Percentiles rank a stretch among this genome's conserved stretches.
These are phyloP conservation scores for Amorphotheca resinae DNA, from an alignment of 495 filamentous ascomycete genomes.

Conservation along the genomic window DNA sequence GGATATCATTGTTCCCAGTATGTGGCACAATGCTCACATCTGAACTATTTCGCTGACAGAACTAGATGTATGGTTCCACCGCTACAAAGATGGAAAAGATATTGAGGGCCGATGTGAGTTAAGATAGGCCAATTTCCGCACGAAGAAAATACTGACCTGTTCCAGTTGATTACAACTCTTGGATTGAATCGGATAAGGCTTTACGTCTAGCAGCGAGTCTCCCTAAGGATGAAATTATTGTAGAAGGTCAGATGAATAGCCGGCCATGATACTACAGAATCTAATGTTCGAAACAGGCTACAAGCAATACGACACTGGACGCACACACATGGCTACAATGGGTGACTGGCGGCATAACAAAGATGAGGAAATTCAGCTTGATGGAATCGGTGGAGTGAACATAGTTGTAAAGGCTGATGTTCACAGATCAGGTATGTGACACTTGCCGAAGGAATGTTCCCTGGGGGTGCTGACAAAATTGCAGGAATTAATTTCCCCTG, in stretches of 20 bases:
- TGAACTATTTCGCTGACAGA: conserved; percentile 2
- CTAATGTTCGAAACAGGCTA: too few species aligned
- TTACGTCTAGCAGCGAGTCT: conserved; percentile 58
- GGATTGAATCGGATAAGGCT: conserved; percentile 84
- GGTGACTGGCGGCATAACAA: conserved; percentile 81
- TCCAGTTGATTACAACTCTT: conserved; percentile 95
- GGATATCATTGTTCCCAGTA: conserved; percentile 94
- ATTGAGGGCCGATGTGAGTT: conserved; percentile 86
- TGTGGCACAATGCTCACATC: conserved; percentile 20
- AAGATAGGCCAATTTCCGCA: not conserved
- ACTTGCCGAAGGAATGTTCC: conserved; percentile 11
- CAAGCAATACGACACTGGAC: conserved; percentile 80
- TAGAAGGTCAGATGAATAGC: conserved; percentile 73
- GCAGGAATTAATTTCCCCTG: conserved; percentile 92
- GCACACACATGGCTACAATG: conserved; percentile 74
- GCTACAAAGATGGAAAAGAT: conserved; percentile 68
- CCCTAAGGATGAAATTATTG: conserved; percentile 68
- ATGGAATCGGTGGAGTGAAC: conserved; percentile 94
- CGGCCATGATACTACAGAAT: too few species aligned
- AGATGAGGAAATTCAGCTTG: conserved; percentile 79
- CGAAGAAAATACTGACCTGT: conserved; percentile 3
- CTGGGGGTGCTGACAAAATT: conserved; percentile 3
- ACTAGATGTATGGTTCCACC: conserved; percentile 94
- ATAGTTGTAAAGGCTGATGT: conserved; percentile 97
- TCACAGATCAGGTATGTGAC: conserved; percentile 68